These are phyloP conservation scores for Ulota crispa DNA, from an alignment of 225 moss, liverwort and hornwort species.

Conservation along the genomic window DNA sequence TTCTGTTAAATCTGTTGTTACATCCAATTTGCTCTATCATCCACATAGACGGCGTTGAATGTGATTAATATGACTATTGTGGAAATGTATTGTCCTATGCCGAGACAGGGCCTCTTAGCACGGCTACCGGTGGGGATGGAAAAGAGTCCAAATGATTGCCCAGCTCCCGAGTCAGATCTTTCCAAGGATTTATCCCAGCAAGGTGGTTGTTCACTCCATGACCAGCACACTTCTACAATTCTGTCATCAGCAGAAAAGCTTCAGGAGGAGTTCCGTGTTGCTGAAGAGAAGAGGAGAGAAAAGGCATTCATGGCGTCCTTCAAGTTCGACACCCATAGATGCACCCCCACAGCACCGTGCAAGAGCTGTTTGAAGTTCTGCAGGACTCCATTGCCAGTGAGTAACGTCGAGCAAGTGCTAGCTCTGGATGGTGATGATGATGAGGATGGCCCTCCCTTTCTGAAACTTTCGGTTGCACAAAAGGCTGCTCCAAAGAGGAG, in stretches of 20 bases:
- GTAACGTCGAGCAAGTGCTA: neutral
- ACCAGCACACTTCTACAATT: no score
- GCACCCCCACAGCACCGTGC: conserved; percentile 10
- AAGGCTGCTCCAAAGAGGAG: neutral
- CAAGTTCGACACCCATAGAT: neutral
- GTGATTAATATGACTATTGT: neutral
- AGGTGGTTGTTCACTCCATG: neutral
- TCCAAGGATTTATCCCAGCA: neutral
- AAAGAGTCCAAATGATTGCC: no score
- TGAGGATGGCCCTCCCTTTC: conserved; percentile 8
- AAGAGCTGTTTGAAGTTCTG: conserved; percentile 12
- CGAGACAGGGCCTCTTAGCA: neutral
- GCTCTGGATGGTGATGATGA: neutral
- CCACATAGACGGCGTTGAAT: no score
- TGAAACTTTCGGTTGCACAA: neutral
- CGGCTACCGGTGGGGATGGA: neutral
- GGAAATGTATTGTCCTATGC: neutral
- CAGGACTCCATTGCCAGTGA: neutral
- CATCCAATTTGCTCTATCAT: no score
- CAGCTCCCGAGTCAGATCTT: neutral
- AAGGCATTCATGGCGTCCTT: neutral
- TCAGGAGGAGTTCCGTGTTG: neutral
- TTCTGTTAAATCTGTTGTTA: no score
- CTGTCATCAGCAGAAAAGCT: neutral
- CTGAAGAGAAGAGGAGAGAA: neutral